A percentile compares a stretch with the other conserved stretches of the same genome.
Evolutionary conservation across 1,284 basidiomycete species (phyloP).

Genomic region (Pyrrhoderma lamaoense): DNA sequence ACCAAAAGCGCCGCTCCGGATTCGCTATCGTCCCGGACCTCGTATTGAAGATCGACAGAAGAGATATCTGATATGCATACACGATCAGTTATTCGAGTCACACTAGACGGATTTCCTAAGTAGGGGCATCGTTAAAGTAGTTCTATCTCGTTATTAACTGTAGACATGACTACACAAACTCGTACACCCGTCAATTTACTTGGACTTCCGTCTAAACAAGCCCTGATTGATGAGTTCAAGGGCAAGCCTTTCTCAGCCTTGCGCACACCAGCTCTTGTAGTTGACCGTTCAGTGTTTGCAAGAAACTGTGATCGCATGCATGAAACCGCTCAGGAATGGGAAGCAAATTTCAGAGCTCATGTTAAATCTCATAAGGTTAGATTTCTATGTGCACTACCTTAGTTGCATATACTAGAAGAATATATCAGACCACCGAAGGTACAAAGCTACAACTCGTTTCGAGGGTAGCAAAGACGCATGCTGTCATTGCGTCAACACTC

Average conservation of each 20-base stretch:
- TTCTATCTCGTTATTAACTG: too few relatives aligned
- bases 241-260: conserved; percentile 52
- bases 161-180: conserved; percentile 1
- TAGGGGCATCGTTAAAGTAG: too few relatives aligned
- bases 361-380: conserved; percentile 77
- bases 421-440: conserved; percentile 61
- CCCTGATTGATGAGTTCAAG: conserved; percentile 50
- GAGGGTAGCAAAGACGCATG: conserved; percentile 42
- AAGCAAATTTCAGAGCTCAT: conserved; percentile 71
- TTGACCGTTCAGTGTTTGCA: conserved; percentile 65
- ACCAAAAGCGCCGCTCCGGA: too few relatives aligned
- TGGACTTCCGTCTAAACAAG: conserved; percentile 42
- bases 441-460: conserved; percentile 61
- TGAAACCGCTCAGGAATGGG: conserved; percentile 52
- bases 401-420: conserved; percentile 8
- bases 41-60: too few relatives aligned
- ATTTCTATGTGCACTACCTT: conserved; percentile 11
- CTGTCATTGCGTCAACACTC: conserved; percentile 71
- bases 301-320: conserved; percentile 72
- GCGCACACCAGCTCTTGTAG: conserved; percentile 72
- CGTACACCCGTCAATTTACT: conserved; percentile 40
- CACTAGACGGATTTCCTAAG: too few relatives aligned
- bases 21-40: too few relatives aligned
- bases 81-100: too few relatives aligned
- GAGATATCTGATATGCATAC: too few relatives aligned